Base-by-base conservation (phyloP, 164 flowering plant species). In the Berberis thunbergii region DNA sequence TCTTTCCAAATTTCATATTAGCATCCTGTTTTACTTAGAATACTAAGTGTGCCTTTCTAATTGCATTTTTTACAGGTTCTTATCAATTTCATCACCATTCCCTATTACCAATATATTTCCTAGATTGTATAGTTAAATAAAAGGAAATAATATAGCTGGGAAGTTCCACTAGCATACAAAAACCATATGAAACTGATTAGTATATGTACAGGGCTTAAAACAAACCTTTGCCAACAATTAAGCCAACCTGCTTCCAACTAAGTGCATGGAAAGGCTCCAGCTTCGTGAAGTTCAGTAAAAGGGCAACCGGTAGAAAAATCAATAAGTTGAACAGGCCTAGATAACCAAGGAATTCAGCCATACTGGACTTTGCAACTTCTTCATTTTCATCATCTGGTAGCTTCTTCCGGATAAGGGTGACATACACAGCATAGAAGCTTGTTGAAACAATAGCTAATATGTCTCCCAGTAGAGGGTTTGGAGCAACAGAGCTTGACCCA, bases 261-360 rank as follows among this genome's bases (percentile, higher is more conserved):
- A 89, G 86, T 13, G 45, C 64, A 66, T 64, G 66, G 69, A 91
- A 84, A 11, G 87, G 80, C 80, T 91, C 97, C 70, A 86, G 54
- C 65, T 76, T 80, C 43, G 89, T 77, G 56, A 87, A 73, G 66
- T 85, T 70, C 66, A 95, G 76, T 44, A 84, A n/a, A 48, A 95
- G 84, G 53, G 84, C 88, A 68, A 91, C 80, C n/a, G 99, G 99
- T 48, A 87, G 78, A 71, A 95, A 91, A 62, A 91, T 82, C 70
- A 95, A 6, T 60, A 91, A 68, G 69, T 95, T 95, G 83, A 85
- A 87, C 43, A 95, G 73, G 70, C 99, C 99, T 2, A 95, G 70
- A 76, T 74, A 95, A 60, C 99, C 99, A 69, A 95, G 97, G 71
- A 95, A 89, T 76, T 87, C 96, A 2, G 90, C 93, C 96, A 89